phyloP scores from a whole-genome alignment of 2,329 filamentous ascomycete genomes.

The Endoconidiophora polonica region DNA sequence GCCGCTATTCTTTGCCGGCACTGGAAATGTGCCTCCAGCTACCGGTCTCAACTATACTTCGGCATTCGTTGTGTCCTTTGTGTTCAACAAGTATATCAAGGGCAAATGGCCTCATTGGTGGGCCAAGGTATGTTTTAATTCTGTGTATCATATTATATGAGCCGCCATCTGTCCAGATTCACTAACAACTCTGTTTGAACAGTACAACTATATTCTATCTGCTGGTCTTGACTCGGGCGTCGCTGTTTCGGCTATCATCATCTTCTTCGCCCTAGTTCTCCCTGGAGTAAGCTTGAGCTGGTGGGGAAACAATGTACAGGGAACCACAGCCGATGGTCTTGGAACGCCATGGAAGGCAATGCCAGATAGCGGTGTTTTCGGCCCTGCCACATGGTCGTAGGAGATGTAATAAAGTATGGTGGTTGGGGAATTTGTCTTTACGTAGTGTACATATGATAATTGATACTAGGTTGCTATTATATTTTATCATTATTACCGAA shows the following conservation, averaged over 20 bases:
- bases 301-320: slow-evolving; percentile 29
- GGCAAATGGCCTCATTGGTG: slow-evolving; percentile 37
- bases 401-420: neutral
- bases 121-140: slow-evolving; percentile 22
- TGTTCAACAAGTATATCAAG: slow-evolving; percentile 38
- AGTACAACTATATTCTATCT: slow-evolving; percentile 41
- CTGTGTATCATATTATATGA: no score
- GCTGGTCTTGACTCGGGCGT: slow-evolving; percentile 41
- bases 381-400: slow-evolving; percentile 1
- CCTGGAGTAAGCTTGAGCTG: slow-evolving; percentile 28
- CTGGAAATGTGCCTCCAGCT: slow-evolving; percentile 34
- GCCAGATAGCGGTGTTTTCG: slow-evolving; percentile 2
- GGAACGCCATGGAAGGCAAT: slow-evolving; percentile 15
- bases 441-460: no score
- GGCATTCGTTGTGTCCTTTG: slow-evolving; percentile 35
- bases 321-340: slow-evolving; percentile 24
- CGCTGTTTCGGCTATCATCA: slow-evolving; percentile 36
- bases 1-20: slow-evolving; percentile 35
- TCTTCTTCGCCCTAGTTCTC: slow-evolving; percentile 29
- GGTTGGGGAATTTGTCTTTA: no score
- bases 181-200: slow-evolving; percentile 18
- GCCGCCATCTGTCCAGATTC: slow-evolving; percentile 17
- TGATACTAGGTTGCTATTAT: no score
- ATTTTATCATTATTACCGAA: no score
- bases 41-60: slow-evolving; percentile 37